Conservation (phyloP, 495 filamentous ascomycete genomes). For the Podospora fimiseda region DNA sequence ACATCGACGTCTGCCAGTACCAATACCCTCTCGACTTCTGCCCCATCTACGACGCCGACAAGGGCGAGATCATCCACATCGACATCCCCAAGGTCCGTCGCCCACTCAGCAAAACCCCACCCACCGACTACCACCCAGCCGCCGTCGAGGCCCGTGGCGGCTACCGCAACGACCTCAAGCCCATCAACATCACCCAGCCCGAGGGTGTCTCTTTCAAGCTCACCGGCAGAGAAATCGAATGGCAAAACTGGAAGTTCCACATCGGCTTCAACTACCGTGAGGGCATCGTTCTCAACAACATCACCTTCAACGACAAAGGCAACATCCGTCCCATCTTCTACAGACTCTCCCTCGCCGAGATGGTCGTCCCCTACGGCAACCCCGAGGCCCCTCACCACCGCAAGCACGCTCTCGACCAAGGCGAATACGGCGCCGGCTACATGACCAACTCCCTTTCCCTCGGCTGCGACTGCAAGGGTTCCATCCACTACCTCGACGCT, state of each 20-base stretch:
- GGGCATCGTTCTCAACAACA: conserved; percentile 85
- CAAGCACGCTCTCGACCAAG: conserved; percentile 91
- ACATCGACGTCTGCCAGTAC: conserved; percentile 84
- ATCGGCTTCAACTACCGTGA: conserved; percentile 96
- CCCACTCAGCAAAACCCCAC: conserved; percentile 63
- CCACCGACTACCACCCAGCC: conserved; percentile 75
- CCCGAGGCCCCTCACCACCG: conserved; percentile 88
- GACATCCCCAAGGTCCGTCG: conserved; percentile 78
- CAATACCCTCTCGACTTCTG: conserved; percentile 91
- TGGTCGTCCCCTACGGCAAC: conserved; percentile 95
- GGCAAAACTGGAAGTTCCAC: conserved; percentile 95
- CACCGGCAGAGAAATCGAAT: conserved; percentile 68
- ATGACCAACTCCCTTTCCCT: conserved; percentile 89
- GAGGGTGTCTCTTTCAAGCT: conserved; percentile 90
- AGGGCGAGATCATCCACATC: conserved; percentile 77
- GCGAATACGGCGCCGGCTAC: conserved; percentile 91
- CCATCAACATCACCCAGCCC: conserved; percentile 92
- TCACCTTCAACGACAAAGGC: conserved; percentile 86
- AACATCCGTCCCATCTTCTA: conserved; percentile 77
- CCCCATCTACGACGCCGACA: conserved; percentile 83
- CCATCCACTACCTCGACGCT: conserved; percentile 84
- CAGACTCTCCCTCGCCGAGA: conserved; percentile 87
- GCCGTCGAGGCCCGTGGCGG: conserved; percentile 70
- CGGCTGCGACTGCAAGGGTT: conserved; percentile 93
- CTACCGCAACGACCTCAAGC: conserved; percentile 74